A percentile compares a stretch with the other conserved stretches of the same genome.
Conservation (phyloP, 1,284 basidiomycete species). For the Coriolopsis trogii region DNA sequence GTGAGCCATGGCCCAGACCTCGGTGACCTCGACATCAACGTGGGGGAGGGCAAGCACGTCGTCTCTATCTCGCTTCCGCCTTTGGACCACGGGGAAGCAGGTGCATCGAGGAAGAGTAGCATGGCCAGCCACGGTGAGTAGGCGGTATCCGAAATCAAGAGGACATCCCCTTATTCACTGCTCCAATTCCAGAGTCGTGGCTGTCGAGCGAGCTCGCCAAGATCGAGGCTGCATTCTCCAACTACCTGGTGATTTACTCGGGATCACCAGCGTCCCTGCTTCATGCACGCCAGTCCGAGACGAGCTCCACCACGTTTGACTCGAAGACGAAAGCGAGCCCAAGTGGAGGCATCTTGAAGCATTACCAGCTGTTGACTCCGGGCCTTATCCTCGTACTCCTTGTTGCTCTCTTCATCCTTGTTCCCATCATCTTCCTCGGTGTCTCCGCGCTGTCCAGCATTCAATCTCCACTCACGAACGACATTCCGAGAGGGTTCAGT, state of each 20-base stretch:
- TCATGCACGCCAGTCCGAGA: constrained; percentile 19
- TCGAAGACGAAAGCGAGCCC: constrained; percentile 14
- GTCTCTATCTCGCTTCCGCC: constrained; percentile 57
- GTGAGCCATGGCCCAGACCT: constrained; percentile 17
- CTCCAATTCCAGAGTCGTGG: constrained; percentile 22
- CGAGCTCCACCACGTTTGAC: constrained; percentile 17
- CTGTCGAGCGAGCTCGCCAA: constrained; percentile 49
- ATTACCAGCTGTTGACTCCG: constrained; percentile 80
- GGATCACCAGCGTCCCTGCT: constrained; percentile 46
- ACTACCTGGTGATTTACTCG: constrained; percentile 66
- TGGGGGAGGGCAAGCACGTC: constrained; percentile 51
- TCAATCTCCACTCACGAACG: constrained; percentile 68
- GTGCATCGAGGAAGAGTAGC: constrained; percentile 42
- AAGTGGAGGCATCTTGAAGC: constrained; percentile 66
- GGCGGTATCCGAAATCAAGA: not conserved
- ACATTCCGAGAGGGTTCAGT: constrained; percentile 66
- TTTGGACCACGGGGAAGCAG: constrained; percentile 43
- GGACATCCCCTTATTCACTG: not conserved
- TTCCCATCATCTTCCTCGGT: constrained; percentile 72
- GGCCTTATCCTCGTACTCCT: constrained; percentile 75
- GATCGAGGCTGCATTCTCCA: constrained; percentile 52
- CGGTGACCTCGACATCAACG: constrained; percentile 11
- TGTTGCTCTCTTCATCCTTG: constrained; percentile 68
- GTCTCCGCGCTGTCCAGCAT: constrained; percentile 75
- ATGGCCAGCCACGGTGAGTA: constrained; percentile 57